Evolutionary conservation across 2,329 filamentous ascomycete species (phyloP), one percentile per base, ranked within the genome.

Genomic region (Diaporthe citri): DNA sequence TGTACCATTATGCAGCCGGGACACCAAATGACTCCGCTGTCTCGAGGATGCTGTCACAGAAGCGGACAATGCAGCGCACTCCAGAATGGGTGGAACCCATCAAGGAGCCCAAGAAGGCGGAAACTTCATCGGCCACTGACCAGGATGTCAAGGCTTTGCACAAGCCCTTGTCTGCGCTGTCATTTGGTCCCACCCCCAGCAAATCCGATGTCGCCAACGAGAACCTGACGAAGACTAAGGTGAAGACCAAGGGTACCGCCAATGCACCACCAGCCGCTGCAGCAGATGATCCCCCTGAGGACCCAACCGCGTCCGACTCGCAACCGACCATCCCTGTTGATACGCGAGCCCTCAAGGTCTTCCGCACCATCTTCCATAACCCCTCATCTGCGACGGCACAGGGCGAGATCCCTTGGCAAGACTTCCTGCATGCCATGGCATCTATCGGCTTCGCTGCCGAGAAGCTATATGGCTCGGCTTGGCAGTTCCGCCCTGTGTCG

Each of bases 401-500:
- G 0, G 87, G 87, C 4, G 89, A 90, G 77, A 77, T 91, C 0
- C 46, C 84, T 0, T 91, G 89, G 90, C 80, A 77, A 3, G 88
- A 91, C 69, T 88, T 91, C 74, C 78, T 90, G 4, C 85, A 87
- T 74, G 88, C 89, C 0, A 87, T 91, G 86, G 76, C 78, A 0
- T 82, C 82, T 0, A 83, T 84, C 0, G 90, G 89, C 0, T 91
- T 92, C 71, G 75, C 78, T 0, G 85, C 85, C 0, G 82, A 90
- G 80, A 92, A 93, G 80, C 83, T 92, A 0, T 90, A 91, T 75
- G 89, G 90, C 0, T 92, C 88, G 1, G 87, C 88, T 0, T 93
- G 91, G 91, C 88, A 91, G 15, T 92, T 92, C 76, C 84, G 82
- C 20, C 87, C 87, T 4, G 79, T 79, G 6, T 78, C 77, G 4